Evolutionary conservation across 1,284 basidiomycete genomes (phyloP).

Genomic region (Cerioporus squamosus): DNA sequence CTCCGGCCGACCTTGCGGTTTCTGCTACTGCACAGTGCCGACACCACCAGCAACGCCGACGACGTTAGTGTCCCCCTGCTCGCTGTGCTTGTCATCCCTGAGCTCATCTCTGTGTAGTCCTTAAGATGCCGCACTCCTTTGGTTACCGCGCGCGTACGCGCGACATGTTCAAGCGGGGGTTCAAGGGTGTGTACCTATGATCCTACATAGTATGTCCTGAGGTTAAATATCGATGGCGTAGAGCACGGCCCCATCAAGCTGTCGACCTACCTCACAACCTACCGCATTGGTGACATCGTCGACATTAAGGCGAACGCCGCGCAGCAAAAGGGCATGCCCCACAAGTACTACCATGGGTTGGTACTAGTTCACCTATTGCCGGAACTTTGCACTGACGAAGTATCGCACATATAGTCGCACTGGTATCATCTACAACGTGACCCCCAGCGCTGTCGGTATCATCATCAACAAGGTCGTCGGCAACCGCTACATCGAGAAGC

Average conservation of each 20-base stretch:
- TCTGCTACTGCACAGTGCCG: constrained; percentile 26
- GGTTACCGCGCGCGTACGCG: constrained; percentile 99
- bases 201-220: constrained; percentile 11
- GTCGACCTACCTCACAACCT: constrained; percentile 93
- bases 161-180: constrained; percentile 98
- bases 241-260: constrained; percentile 92
- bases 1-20: constrained; percentile 21
- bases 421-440: constrained; percentile 98
- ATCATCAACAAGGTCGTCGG: constrained; percentile 99
- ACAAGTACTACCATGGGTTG: constrained; percentile 93
- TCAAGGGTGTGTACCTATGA: constrained; percentile 73
- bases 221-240: constrained; percentile 38
- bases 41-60: constrained; percentile 47
- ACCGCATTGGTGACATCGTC: constrained; percentile 97
- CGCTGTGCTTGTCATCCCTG: constrained; percentile 27
- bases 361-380: constrained; percentile 25
- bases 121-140: constrained; percentile 99
- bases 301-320: constrained; percentile 99
- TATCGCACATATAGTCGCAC: constrained; percentile 68
- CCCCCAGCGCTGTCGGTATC: constrained; percentile 93
- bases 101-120: constrained; percentile 40
- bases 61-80: constrained; percentile 37
- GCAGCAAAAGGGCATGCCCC: constrained; percentile 99
- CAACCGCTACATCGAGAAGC: constrained; percentile 99
- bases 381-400: neutral